Evolutionary conservation across 139 green algal genomes (phyloP).

Genomic region (Chara braunii): DNA sequence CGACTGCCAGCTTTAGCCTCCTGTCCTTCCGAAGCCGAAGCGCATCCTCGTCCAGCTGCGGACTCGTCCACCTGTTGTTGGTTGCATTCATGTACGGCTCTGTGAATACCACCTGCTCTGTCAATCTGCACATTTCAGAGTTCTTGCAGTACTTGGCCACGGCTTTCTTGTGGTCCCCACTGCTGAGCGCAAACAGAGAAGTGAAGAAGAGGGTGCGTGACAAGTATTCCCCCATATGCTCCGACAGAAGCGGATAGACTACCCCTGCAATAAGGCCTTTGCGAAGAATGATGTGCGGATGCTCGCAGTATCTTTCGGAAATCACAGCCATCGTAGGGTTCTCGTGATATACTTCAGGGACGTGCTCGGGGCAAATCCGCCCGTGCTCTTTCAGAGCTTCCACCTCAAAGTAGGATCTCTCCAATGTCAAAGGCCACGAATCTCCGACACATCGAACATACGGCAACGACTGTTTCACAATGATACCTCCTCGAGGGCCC

Average conservation of each 20-base stretch:
- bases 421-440: constrained; percentile 81
- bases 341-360: constrained; percentile 50
- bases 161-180: constrained; percentile 21
- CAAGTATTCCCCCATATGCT: constrained; percentile 59
- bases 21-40: constrained; percentile 58
- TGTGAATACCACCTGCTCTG: constrained; percentile 91
- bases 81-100: constrained; percentile 71
- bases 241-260: constrained; percentile 62
- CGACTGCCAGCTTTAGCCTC: constrained; percentile 56
- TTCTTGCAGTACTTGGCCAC: constrained; percentile 51
- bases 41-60: constrained; percentile 72
- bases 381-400: constrained; percentile 28
- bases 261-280: constrained; percentile 50
- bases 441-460: constrained; percentile 86
- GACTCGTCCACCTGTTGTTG: constrained; percentile 70
- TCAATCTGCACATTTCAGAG: constrained; percentile 80
- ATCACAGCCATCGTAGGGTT: constrained; percentile 30
- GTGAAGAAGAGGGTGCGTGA: constrained; percentile 74
- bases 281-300: constrained; percentile 77
- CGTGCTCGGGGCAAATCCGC: constrained; percentile 61
- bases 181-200: constrained; percentile 61
- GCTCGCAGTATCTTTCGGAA: constrained; percentile 67
- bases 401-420: constrained; percentile 45
- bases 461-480: constrained; percentile 60
- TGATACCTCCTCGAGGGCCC: constrained; percentile 46